phyloP scores from a whole-genome alignment of 2,329 filamentous ascomycete species.

The Sarocladium strictum region DNA sequence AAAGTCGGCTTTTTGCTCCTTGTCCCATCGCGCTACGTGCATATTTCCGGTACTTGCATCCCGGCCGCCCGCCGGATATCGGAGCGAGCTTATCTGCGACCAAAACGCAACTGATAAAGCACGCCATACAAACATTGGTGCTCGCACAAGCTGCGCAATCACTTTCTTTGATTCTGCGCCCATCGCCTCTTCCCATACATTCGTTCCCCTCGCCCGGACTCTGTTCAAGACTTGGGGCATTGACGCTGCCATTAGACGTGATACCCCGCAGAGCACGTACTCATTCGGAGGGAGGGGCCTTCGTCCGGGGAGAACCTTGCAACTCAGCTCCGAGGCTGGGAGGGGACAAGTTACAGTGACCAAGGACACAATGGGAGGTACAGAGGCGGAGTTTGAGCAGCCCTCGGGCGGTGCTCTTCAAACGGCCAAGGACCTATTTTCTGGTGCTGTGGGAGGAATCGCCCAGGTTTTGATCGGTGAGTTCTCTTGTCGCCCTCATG shows the following conservation, averaged over 20 bases:
- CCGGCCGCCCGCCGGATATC: conserved; percentile 4
- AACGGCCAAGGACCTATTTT: conserved; percentile 82
- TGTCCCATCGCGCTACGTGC: background rate
- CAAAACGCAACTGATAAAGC: conserved; percentile 8
- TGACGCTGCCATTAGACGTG: background rate
- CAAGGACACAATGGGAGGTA: conserved; percentile 28
- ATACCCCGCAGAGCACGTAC: background rate
- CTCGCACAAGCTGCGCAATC: background rate
- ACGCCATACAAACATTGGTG: conserved; percentile 1
- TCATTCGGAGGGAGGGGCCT: background rate
- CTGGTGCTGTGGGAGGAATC: conserved; percentile 85
- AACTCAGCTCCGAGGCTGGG: background rate
- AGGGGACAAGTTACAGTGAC: background rate
- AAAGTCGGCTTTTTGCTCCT: background rate
- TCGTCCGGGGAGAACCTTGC: too few relatives aligned
- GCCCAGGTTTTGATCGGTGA: conserved; percentile 88
- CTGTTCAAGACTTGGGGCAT: background rate
- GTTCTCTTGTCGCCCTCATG: background rate
- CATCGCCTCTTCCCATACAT: background rate
- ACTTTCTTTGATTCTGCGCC: background rate
- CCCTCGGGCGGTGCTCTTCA: conserved; percentile 38
- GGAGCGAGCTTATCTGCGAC: conserved; percentile 3
- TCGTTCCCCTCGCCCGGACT: too few relatives aligned
- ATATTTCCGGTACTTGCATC: background rate
- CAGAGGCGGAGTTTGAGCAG: conserved; percentile 27